Percentiles rank a stretch among this genome's conserved stretches.
phyloP scores from a whole-genome alignment of 1,284 basidiomycete genomes.

The Salmacisia buchloeana region DNA sequence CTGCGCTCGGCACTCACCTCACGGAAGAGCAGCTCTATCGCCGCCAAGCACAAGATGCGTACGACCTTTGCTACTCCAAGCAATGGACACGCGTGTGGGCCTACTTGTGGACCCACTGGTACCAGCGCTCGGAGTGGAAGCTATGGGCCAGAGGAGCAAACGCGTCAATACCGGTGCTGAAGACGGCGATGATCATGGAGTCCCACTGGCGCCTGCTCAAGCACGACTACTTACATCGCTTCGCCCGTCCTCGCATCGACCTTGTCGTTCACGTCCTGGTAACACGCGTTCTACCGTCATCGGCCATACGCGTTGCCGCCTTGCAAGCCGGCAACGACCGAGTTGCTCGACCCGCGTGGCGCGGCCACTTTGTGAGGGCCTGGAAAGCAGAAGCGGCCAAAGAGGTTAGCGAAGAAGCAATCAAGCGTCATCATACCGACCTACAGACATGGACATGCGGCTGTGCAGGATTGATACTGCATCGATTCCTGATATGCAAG shows the following conservation, averaged over 20 bases:
- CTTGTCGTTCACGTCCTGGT: not conserved
- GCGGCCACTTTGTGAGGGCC: not conserved
- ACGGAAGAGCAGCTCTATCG: not conserved
- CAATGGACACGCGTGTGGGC: not conserved
- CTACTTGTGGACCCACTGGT: not conserved
- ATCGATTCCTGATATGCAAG: not conserved
- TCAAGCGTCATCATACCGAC: not conserved
- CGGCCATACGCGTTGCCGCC: not conserved
- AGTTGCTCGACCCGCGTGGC: not conserved
- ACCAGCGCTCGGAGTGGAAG: not conserved
- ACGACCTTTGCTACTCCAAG: not conserved
- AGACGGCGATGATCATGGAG: not conserved
- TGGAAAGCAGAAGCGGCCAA: not conserved
- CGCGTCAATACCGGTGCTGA: not conserved
- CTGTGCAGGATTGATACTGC: not conserved
- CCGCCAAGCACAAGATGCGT: not conserved
- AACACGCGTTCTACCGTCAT: not conserved
- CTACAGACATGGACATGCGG: not conserved
- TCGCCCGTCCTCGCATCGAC: not conserved
- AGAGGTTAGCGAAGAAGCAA: not conserved
- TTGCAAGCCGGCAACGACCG: not conserved
- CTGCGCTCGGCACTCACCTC: not conserved
- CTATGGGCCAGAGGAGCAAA: not conserved
- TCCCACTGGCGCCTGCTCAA: not conserved
- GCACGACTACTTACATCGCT: slow-evolving; percentile 1